Percentiles rank a stretch among this genome's conserved stretches.
These are phyloP conservation scores for Pseudovirgaria hyperparasitica DNA, from an alignment of 2,329 filamentous ascomycete genomes.

Conservation along the genomic window DNA sequence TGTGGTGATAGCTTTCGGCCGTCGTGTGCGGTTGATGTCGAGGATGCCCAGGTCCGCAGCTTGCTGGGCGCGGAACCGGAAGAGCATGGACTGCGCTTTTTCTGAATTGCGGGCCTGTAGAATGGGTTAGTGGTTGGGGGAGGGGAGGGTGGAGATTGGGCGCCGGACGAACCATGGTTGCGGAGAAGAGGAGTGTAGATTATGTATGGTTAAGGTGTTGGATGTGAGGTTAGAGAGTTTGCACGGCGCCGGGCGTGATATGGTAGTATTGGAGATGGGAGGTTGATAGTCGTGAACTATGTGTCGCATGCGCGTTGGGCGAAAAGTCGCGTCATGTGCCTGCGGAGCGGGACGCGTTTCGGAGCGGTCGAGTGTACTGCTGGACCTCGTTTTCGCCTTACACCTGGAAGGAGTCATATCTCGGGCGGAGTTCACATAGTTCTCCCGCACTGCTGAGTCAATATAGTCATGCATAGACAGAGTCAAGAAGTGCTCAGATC, in stretches of 20 bases:
- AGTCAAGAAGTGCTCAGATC: too few relatives aligned
- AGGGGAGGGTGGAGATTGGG: slow-evolving; percentile 3
- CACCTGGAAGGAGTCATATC: too few relatives aligned
- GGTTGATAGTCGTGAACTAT: too few relatives aligned
- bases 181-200: slow-evolving; percentile 3
- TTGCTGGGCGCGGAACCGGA: slow-evolving; percentile 96
- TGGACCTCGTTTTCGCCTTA: neutral
- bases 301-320: too few relatives aligned
- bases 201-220: slow-evolving; percentile 1
- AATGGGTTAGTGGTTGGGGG: slow-evolving; percentile 13
- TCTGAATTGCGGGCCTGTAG: slow-evolving; percentile 87
- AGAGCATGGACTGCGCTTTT: slow-evolving; percentile 99
- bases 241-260: too few relatives aligned
- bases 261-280: too few relatives aligned
- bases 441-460: too few relatives aligned
- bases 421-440: too few relatives aligned
- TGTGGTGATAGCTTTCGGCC: slow-evolving; percentile 81
- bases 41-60: slow-evolving; percentile 93
- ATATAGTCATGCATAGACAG: too few relatives aligned
- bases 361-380: neutral
- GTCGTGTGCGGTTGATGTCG: slow-evolving; percentile 77
- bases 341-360: too few relatives aligned
- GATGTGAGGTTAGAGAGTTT: too few relatives aligned
- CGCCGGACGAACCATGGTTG: slow-evolving; percentile 4
- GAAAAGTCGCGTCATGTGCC: too few relatives aligned